phyloP scores from a whole-genome alignment of 805 yeast species.

The Jamesozyma rosinii region DNA sequence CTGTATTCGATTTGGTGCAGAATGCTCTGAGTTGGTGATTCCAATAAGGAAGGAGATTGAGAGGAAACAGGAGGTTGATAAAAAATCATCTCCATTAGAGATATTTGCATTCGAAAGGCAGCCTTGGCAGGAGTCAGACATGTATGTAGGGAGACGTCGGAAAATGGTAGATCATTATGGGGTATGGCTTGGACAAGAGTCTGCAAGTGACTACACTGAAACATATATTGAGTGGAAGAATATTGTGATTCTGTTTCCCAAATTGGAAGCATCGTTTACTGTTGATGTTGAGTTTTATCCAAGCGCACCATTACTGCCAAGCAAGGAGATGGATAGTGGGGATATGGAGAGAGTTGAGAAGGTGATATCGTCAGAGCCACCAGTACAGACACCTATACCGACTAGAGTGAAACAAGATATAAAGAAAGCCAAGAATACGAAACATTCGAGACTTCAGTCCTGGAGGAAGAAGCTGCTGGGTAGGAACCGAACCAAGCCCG shows the following conservation, averaged over 20 bases:
- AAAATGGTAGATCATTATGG: constrained; percentile 5
- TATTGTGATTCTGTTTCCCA: constrained; percentile 2
- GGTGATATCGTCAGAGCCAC: not conserved
- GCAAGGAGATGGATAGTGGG: not conserved
- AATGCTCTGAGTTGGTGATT: constrained; percentile 2
- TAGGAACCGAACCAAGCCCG: not conserved
- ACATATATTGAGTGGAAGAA: constrained; percentile 11
- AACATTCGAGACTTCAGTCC: not conserved
- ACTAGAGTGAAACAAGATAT: not conserved
- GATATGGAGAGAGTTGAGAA: not conserved
- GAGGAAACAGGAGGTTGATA: not conserved
- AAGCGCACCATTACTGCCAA: constrained; percentile 10
- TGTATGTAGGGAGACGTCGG: constrained; percentile 7
- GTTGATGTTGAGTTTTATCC: constrained; percentile 16
- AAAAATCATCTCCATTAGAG: not conserved
- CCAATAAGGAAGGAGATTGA: not conserved
- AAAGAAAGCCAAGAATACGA: not conserved
- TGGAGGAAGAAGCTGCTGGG: not conserved
- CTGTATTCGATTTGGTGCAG: constrained; percentile 8
- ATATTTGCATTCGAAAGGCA: constrained; percentile 10
- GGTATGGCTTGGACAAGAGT: not conserved
- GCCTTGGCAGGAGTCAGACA: not conserved
- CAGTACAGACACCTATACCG: not conserved
- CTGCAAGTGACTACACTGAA: constrained; percentile 1
- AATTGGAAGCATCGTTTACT: not conserved